Conservation (phyloP, 2,329 filamentous ascomycete genomes). For the Xenoacremonium recifei region DNA sequence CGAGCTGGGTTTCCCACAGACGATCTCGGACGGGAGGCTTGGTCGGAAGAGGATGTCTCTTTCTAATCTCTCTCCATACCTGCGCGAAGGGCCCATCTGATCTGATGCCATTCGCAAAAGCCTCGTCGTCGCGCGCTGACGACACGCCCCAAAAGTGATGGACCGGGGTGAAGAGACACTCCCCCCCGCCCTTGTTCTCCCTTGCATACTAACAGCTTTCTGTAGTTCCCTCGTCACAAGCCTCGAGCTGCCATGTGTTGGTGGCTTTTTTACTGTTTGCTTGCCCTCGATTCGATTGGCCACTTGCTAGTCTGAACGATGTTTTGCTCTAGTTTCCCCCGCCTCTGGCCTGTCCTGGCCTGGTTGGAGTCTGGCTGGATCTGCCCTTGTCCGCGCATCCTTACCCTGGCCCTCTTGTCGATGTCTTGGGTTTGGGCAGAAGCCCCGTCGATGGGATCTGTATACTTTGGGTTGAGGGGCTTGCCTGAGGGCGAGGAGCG, state of each 20-base stretch:
- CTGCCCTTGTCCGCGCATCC: no score
- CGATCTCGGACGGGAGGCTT: no score
- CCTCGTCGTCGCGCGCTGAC: no score
- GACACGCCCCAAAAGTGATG: constrained; percentile 28
- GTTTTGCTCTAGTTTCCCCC: no score
- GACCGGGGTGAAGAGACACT: constrained; percentile 19
- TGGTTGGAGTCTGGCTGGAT: no score
- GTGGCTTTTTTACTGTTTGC: constrained; percentile 26
- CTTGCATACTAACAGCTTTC: constrained; percentile 32
- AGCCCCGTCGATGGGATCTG: constrained; percentile 35
- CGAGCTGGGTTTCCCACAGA: no score
- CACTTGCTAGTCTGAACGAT: no score
- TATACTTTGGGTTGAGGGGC: constrained; percentile 31
- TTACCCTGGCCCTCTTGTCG: constrained; percentile 18
- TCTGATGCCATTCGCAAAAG: no score
- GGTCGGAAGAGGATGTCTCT: no score
- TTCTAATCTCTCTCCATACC: constrained; percentile 44
- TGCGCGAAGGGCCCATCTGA: no score
- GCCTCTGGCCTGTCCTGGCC: no score
- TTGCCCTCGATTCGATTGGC: no score
- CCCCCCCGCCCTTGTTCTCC: constrained; percentile 31
- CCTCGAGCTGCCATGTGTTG: constrained; percentile 35
- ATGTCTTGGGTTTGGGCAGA: constrained; percentile 29
- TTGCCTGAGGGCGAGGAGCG: constrained; percentile 33
- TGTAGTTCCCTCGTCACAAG: constrained; percentile 31